phyloP scores from a whole-genome alignment of 2,329 filamentous ascomycete genomes.

The Paraconiothyrium brasiliense region DNA sequence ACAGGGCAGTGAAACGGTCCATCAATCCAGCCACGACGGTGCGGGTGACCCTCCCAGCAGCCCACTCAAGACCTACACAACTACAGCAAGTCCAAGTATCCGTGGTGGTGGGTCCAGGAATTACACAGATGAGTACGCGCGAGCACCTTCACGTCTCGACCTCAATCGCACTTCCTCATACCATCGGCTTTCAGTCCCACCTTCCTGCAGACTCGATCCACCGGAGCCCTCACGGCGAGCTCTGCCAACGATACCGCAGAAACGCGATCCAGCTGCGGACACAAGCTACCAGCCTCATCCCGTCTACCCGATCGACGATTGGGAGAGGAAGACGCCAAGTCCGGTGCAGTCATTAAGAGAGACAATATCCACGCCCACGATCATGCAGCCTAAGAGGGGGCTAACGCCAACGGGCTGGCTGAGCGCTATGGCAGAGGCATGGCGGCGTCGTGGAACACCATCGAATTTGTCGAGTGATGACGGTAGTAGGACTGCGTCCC shows the following conservation, averaged over 20 bases:
- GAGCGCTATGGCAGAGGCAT: conserved; percentile 31
- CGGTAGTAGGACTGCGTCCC: conserved; percentile 16
- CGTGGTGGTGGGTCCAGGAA: conserved; percentile 3
- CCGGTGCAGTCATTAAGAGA: conserved; percentile 35
- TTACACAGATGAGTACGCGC: conserved; percentile 1
- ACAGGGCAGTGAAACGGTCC: background rate
- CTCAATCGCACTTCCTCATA: conserved; percentile 15
- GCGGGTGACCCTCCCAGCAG: conserved; percentile 7
- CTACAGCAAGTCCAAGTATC: conserved; percentile 22
- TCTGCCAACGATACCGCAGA: conserved; percentile 31
- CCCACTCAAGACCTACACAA: conserved; percentile 23
- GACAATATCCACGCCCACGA: conserved; percentile 32
- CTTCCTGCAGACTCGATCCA: conserved; percentile 31
- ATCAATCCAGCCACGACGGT: background rate
- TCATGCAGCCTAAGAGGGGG: conserved; percentile 20
- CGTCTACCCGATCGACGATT: conserved; percentile 37
- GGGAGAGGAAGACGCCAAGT: conserved; percentile 40
- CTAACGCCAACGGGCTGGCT: conserved; percentile 31
- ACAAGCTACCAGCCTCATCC: conserved; percentile 36
- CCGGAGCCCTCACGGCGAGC: conserved; percentile 20
- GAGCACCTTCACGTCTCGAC: conserved; percentile 17
- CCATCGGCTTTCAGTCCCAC: conserved; percentile 37
- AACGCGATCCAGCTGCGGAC: conserved; percentile 23
- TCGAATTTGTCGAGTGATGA: conserved; percentile 15
- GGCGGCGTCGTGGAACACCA: conserved; percentile 33